phyloP scores from a whole-genome alignment of 768 basidiomycete species.

The Lactarius sanguifluus region DNA sequence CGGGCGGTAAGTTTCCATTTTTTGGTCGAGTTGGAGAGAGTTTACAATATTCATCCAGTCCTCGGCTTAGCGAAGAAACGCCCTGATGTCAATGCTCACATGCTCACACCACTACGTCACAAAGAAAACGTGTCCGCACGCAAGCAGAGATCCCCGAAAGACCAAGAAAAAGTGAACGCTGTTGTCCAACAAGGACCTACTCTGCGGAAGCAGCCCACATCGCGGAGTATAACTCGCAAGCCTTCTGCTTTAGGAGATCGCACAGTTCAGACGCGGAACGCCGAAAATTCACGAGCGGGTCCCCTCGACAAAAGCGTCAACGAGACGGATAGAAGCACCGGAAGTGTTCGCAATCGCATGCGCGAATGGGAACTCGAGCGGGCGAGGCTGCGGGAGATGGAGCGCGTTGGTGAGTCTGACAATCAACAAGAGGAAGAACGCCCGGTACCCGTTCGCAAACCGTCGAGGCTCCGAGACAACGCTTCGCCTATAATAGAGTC shows the following conservation, averaged over 20 bases:
- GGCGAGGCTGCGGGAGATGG: conserved; percentile 68
- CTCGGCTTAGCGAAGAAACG: conserved; percentile 21
- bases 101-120: conserved; percentile 13
- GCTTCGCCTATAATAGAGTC: conserved; percentile 32
- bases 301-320: conserved; percentile 32
- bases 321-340: conserved; percentile 29
- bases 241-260: conserved; percentile 29
- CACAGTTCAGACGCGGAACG: conserved; percentile 26
- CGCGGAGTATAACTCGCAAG: conserved; percentile 29
- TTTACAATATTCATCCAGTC: conserved; percentile 7
- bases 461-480: conserved; percentile 18
- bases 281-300: conserved; percentile 30
- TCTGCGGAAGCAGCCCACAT: conserved; percentile 14
- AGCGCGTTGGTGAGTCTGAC: conserved; percentile 43
- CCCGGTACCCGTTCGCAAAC: conserved; percentile 14
- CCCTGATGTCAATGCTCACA: conserved; percentile 17
- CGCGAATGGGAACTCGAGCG: conserved; percentile 76
- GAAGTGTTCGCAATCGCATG: conserved; percentile 55
- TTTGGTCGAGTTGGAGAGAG: not conserved
- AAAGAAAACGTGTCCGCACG: conserved; percentile 10
- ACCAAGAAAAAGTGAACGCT: conserved; percentile 19
- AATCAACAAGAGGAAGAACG: conserved; percentile 17
- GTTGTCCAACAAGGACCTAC: conserved; percentile 14
- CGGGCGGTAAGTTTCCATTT: conserved; percentile 15
- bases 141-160: conserved; percentile 15